These are phyloP conservation scores for Chlorella sp. DNA, from an alignment of 139 green algal genomes.

Conservation along the genomic window DNA sequence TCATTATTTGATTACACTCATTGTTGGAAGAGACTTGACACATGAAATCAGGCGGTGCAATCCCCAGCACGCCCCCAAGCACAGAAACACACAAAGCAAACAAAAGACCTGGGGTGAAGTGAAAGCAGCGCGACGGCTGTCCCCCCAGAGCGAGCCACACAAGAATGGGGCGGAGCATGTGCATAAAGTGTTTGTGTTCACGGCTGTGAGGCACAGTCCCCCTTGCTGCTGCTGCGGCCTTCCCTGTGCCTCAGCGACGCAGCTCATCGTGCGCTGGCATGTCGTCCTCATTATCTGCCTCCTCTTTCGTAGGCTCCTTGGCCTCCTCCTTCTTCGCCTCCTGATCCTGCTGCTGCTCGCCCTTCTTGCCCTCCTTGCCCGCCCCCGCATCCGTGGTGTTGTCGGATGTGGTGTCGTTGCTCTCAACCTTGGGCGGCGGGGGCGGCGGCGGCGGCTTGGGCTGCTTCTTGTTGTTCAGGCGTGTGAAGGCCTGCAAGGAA, in stretches of 20 bases:
- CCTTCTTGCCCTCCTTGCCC: not conserved
- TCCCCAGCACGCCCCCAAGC: not conserved
- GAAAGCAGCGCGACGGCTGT: no score
- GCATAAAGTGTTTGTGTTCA: no score
- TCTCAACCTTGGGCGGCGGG: not conserved
- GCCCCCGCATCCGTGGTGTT: not conserved
- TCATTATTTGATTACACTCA: not conserved
- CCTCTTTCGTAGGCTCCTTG: not conserved
- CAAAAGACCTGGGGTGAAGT: not conserved
- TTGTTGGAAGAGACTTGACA: not conserved
- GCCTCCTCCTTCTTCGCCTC: not conserved
- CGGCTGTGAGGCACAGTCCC: no score
- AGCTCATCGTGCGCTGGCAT: conserved; percentile 25
- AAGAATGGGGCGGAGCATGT: no score
- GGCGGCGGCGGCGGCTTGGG: conserved; percentile 63
- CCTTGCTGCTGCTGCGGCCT: not conserved
- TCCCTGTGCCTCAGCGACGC: not conserved
- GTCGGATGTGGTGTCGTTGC: conserved; percentile 5
- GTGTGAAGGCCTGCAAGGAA: conserved; percentile 50
- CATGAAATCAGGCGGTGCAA: not conserved
- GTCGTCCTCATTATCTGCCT: not conserved
- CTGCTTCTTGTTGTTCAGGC: conserved; percentile 73
- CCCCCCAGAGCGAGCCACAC: no score
- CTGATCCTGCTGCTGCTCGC: not conserved
- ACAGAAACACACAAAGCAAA: not conserved